Base-by-base conservation (phyloP, 345 rosid genomes). In the Physaria fendleri region DNA sequence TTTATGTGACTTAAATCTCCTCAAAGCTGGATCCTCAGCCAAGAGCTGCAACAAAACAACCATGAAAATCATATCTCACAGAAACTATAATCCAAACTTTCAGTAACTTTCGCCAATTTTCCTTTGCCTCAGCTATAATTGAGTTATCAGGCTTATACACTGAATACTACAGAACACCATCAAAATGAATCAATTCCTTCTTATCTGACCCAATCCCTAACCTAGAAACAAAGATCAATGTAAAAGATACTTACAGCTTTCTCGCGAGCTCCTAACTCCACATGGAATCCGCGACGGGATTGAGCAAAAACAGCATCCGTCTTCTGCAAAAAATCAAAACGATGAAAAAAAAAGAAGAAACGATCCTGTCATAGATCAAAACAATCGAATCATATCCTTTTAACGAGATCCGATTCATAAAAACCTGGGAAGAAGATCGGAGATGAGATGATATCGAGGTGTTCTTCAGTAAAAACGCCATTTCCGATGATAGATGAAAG, bases 241-340 rank as follows among this genome's bases (percentile, higher is more conserved):
- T 32, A 33, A 43, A 5, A 18, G 30, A 61, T 20, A 57, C 94
- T 78, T 62, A 93, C 99, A 74, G 95, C 88, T 85, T 85, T 79
- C 77, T 89, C 99, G 12, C 99, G 94, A 66, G 85, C 73, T 14
- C 97, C 99, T 0, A 73, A 83, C 38, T 83, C 89, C 28, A 87
- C 84, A 56, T 89, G 97, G 54, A 76, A 72, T 9, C 84, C 86
- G 3, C 99, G 94, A 32, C 79, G 82, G n/a, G 79, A 21, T 21
- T 73, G 62, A 32, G 79, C 66, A 18, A 80, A 24, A 2, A 76
- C 71, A 53, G 53, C 81, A 54, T 71, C 76, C n/a, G 60, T 51
- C 65, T 74, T 74, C 92, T 75, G 67, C 75, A 65, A 53, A 38
- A 55, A 15, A 24, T 41, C 38, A 65, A 17, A n/a, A n/a, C n/a